These are phyloP conservation scores for Pseudocercospora crystallina DNA, from an alignment of 2,329 filamentous ascomycete genomes.

Conservation along the genomic window DNA sequence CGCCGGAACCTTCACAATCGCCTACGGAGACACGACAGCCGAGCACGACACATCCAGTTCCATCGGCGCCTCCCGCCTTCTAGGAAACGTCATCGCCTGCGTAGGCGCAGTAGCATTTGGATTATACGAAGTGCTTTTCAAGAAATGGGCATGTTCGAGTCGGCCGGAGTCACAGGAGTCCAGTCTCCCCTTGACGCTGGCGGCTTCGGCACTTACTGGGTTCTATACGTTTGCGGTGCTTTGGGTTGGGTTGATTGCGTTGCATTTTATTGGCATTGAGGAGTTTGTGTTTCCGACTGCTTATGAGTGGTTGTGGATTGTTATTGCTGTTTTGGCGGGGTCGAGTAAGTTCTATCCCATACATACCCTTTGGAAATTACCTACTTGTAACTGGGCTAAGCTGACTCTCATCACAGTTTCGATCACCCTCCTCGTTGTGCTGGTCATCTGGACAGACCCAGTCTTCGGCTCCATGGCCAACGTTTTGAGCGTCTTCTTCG, in stretches of 20 bases:
- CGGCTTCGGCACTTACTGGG: slow-evolving; percentile 33
- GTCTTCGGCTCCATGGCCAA: slow-evolving; percentile 37
- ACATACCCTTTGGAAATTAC: too few species aligned
- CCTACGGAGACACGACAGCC: slow-evolving; percentile 34
- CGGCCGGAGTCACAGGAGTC: slow-evolving; percentile 26
- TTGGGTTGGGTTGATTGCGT: slow-evolving; percentile 30
- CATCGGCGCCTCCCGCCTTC: slow-evolving; percentile 29
- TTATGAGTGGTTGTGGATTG: slow-evolving; percentile 30
- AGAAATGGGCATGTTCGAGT: slow-evolving; percentile 36
- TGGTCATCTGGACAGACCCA: slow-evolving; percentile 37
- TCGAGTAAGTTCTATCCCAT: slow-evolving; percentile 26
- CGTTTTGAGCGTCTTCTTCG: slow-evolving; percentile 35
- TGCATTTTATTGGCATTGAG: slow-evolving; percentile 34
- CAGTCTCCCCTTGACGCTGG: slow-evolving; percentile 31
- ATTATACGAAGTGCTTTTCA: slow-evolving; percentile 37
- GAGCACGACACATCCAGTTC: slow-evolving; percentile 20
- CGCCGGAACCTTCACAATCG: slow-evolving; percentile 34
- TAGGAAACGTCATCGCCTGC: slow-evolving; percentile 34
- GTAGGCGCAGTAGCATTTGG: slow-evolving; percentile 35
- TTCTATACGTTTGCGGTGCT: slow-evolving; percentile 32
- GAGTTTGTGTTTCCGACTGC: slow-evolving; percentile 29
- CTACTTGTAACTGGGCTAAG: too few species aligned
- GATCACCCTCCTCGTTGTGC: slow-evolving; percentile 32
- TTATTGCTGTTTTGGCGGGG: slow-evolving; percentile 31
- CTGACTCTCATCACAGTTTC: slow-evolving; percentile 22